Conservation (phyloP, 140 eudicot species). For the Anethum foeniculum region DNA sequence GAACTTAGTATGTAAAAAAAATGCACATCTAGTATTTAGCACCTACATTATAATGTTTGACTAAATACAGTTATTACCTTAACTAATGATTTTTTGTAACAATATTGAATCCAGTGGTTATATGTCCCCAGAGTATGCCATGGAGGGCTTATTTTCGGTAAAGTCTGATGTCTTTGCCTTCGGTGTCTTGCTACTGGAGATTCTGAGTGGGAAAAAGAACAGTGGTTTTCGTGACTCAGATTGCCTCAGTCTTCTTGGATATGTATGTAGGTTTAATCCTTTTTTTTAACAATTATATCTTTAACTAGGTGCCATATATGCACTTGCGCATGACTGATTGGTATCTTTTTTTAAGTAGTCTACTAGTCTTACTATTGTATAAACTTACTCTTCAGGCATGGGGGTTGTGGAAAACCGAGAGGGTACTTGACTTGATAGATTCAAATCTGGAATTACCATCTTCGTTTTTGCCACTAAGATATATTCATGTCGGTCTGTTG, state of each 20-base stretch:
- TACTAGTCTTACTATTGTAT: too few relatives aligned
- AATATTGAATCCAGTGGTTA: conserved; percentile 6
- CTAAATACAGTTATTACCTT: background rate
- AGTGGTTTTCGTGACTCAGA: conserved; percentile 11
- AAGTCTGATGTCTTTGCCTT: conserved; percentile 17
- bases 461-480: conserved; percentile 10
- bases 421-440: conserved; percentile 9
- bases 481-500: conserved; percentile 12
- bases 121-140: conserved; percentile 17
- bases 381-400: conserved; percentile 8
- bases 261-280: conserved; percentile 14
- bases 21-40: background rate
- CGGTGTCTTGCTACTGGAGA: conserved; percentile 16
- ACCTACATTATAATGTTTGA: background rate
- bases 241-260: conserved; percentile 20
- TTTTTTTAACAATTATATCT: background rate
- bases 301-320: background rate
- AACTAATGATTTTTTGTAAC: background rate
- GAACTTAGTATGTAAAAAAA: conserved; percentile 10
- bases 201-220: conserved; percentile 24
- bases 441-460: background rate
- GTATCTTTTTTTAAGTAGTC: too few relatives aligned
- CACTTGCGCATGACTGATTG: background rate
- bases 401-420: conserved; percentile 12
- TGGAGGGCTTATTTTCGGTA: conserved; percentile 10